Evolutionary conservation across 148 eudicot genomes (phyloP), one percentile per base, ranked within the genome.

Genomic region (Chenopodium suecicum): DNA sequence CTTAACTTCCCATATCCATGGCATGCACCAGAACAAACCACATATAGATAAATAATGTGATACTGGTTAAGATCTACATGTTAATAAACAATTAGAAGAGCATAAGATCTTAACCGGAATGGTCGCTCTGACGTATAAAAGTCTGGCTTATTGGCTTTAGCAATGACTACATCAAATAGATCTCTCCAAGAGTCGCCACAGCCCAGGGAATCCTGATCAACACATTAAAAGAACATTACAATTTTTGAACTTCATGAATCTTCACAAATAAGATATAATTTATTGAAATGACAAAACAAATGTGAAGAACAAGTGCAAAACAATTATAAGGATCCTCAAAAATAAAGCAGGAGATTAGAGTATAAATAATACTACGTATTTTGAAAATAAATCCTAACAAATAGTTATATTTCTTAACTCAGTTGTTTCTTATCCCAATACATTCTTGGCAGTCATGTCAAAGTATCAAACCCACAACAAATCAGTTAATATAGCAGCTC

Each of bases 101-200:
- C 22, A 80, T 60, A 85, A 76, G 80, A 66, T 71, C 34, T 81
- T 50, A 77, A 97, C 99, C 99, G 91, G 83, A 97, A 97, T 73
- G 98, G 94, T 80, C 92, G 96, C 88, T 97, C 99, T 46, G 99
- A 97, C 29, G 90, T 94, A 83, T 97, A 97, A 85, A 97, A 97
- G 71, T 90, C 95, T 78, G 99, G 99, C 86, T 97, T 97, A 86
- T 94, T 94, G 82, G 99, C 99, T 89, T 94, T 91, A 71, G 99
- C 99, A 88, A 97, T 94, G 78, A 97, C 94, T 31, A 97, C 99
- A 89, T 97, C 99, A 89, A 97, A 97, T 76, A 97, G 98, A 76
- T 97, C 98, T 89, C 92, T 90, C 99, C 99, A 97, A 32, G 95
- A 89, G 63, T 97, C 98, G 79, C 91, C 81, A 56, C 83, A 73